Conservation (phyloP, 805 yeast species). For the Zygosaccharomyces kombuchaensis region DNA sequence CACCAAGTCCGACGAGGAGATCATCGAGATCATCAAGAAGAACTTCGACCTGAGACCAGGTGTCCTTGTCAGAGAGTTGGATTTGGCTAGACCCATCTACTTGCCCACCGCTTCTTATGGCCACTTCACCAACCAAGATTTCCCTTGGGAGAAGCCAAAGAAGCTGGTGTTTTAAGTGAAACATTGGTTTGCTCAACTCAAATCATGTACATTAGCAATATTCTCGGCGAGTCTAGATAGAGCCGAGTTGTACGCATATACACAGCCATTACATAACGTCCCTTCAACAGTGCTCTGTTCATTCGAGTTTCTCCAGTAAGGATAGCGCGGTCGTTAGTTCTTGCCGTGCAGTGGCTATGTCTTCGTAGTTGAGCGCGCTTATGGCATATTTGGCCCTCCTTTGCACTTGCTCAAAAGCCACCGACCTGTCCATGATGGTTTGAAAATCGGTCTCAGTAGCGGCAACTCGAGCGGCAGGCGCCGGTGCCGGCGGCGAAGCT, state of each 20-base stretch:
- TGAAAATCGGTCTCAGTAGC: conserved; percentile 38
- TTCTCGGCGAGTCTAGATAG: neutral
- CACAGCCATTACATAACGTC: neutral
- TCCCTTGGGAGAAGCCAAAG: conserved; percentile 98
- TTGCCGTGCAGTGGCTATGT: conserved; percentile 58
- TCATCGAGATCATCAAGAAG: conserved; percentile 84
- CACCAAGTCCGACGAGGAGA: conserved; percentile 79
- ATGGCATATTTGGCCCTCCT: conserved; percentile 71
- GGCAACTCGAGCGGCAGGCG: too few relatives aligned
- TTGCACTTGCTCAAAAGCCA: conserved; percentile 55
- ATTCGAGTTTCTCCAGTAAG: conserved; percentile 26
- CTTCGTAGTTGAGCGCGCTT: conserved; percentile 76
- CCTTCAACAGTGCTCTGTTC: conserved; percentile 18
- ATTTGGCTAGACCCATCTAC: conserved; percentile 98
- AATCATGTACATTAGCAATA: conserved; percentile 18
- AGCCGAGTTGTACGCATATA: conserved; percentile 8
- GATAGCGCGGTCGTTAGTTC: conserved; percentile 55
- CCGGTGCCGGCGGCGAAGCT: conserved; percentile 13
- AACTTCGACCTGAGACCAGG: conserved; percentile 99
- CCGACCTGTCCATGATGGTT: conserved; percentile 52
- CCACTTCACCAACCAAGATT: conserved; percentile 98
- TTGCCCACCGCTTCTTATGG: conserved; percentile 99
- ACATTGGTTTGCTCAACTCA: conserved; percentile 22
- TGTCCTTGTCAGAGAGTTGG: conserved; percentile 93
- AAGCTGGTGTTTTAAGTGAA: conserved; percentile 51